phyloP scores from a whole-genome alignment of 2,329 filamentous ascomycete genomes.

The Chrysosporium queenslandicum region DNA sequence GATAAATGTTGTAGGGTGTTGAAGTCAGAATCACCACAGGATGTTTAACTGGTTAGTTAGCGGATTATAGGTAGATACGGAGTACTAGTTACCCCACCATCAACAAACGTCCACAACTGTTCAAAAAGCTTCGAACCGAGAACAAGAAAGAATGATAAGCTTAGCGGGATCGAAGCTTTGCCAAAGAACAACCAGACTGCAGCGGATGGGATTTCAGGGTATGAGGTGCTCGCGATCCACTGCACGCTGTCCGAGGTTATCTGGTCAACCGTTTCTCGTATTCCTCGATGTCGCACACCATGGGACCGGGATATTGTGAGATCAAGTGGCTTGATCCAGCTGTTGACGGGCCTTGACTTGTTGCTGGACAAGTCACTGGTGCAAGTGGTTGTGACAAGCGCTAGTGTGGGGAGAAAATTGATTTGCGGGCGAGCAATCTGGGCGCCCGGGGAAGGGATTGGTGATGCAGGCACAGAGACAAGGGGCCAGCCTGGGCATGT shows the following conservation, averaged over 20 bases:
- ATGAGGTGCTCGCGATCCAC: too few relatives aligned
- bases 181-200: neutral
- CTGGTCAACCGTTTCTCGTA: neutral
- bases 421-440: neutral
- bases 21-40: too few relatives aligned
- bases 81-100: slow-evolving; percentile 3
- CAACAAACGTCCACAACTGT: neutral
- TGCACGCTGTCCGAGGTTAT: neutral
- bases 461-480: slow-evolving; percentile 3
- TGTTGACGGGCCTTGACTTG: neutral
- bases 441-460: neutral
- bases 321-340: neutral
- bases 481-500: neutral
- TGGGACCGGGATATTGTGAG: neutral
- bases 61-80: too few relatives aligned
- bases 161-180: neutral
- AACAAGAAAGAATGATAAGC: neutral
- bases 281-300: neutral
- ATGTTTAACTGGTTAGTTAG: too few relatives aligned
- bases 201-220: neutral
- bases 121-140: neutral
- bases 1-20: too few relatives aligned
- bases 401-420: neutral
- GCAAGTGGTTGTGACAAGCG: neutral
- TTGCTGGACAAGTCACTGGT: too few relatives aligned